Base-by-base conservation (phyloP, 768 basidiomycete genomes). In the Pholiota microspora region DNA sequence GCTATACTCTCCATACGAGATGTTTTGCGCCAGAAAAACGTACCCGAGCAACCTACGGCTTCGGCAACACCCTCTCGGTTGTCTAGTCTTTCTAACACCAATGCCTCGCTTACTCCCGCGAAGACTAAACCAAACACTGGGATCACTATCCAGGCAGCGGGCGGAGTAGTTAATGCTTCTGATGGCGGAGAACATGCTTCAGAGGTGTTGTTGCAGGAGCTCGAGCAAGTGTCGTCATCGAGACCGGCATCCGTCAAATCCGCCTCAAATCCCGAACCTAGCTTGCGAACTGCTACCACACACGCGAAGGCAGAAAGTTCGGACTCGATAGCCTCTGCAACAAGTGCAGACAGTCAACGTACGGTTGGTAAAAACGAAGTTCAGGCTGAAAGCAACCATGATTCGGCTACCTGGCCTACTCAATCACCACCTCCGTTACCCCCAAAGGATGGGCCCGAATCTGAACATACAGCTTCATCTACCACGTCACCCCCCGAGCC, bases 1-100 rank as follows among this genome's bases (percentile, higher is more conserved):
- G 77, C 80, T 1, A 61, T 88, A 0, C 68, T 86, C 5, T 79
- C 81, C 0, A 70, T 90, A 10, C 73, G 84, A 1, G 85, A 86
- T 28, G 86, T 86, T 7, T 68, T 89, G 4, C 75, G 85, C 10
- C 78, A 83, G 53, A 81, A 80, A 58, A 66, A 73, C 0, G 53
- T 59, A 6, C 74, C 78, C 7, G 62, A 64, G 28, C 31, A 53
- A 47, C 18, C 47, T 7, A 13, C 56, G 9, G 0, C 51, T n/a
- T 51, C 63, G 24, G 47, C 21, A 15, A 42, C 46, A 29, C 40
- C 57, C 2, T 62, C 61, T 25, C 51, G 59, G 13, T 57, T 59
- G 24, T 42, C 54, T 18, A 59, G 45, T 38, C 53, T 67, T 42
- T 60, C 62, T 5, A 67, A 61, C 47, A 42, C 58, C 29, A 60